Base-by-base conservation (phyloP, 139 green algal species). In the Coelastrella sp. region DNA sequence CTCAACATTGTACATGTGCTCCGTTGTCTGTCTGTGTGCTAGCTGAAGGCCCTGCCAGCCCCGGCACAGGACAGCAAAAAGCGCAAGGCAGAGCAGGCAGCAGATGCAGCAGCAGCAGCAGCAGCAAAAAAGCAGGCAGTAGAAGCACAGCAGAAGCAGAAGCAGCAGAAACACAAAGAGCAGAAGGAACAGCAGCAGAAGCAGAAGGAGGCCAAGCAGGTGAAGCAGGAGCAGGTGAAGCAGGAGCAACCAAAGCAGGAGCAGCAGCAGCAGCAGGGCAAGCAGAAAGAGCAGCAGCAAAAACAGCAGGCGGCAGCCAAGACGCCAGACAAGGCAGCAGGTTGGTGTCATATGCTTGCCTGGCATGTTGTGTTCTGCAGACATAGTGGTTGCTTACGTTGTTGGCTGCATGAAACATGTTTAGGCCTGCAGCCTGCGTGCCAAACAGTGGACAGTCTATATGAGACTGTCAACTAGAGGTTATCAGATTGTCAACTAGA, bases 101-200 rank as follows among this genome's bases (percentile, higher is more conserved):
- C 47, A 57, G 68, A 68, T 64, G 83, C 22, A 32, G 82, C 82
- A 47, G 32, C 32, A 47, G n/a, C n/a, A 87, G 78, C 78, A 73
- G 82, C 82, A 88, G 68, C 83, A 88, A 88, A 88, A 68, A 80
- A 81, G 83, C 83, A 88, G 68, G 83, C 83, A 88, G 68, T 60
- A n/a, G 19, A 71, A 68, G 19, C 61, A 75, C 61, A 68, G 65
- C 13, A 61, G 22, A 16, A 71, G n/a, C 56, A 90, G 73, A 17
- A 80, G 66, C 65, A 79, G 68, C 23, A 66, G 66, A 47, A 90
- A 73, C 61, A 85, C 61, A 8, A 85, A 47, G 3, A 90, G 23
- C 59, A 78, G 75, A 0, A 85, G 47, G 3, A 85, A 20, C 13
- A 86, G 61, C 76, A 91, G 77, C 64, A 87, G 78, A 56, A 91